A percentile compares a stretch with the other conserved stretches of the same genome.
Conservation (phyloP, 805 yeast species). For the Ogataea minuta region DNA sequence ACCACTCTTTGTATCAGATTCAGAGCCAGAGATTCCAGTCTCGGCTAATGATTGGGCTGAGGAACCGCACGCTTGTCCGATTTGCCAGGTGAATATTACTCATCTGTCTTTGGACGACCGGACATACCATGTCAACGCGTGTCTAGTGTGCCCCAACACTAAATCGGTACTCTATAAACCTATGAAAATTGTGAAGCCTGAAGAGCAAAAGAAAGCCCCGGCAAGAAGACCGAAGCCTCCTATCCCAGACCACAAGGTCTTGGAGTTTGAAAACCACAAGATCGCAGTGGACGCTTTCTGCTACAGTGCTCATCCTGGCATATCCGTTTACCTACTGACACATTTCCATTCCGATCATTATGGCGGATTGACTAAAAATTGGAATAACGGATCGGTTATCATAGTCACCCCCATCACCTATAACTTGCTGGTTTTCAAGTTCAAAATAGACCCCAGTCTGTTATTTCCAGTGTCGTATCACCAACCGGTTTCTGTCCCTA, state of each 20-base stretch:
- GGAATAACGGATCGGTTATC: slow-evolving; percentile 65
- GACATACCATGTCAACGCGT: slow-evolving; percentile 54
- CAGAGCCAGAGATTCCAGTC: slow-evolving; percentile 7
- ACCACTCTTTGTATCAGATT: slow-evolving; percentile 6
- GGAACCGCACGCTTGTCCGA: slow-evolving; percentile 44
- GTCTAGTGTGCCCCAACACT: slow-evolving; percentile 36
- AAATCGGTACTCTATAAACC: slow-evolving; percentile 23
- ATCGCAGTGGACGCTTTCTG: slow-evolving; percentile 69
- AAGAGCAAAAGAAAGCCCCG: slow-evolving; percentile 6
- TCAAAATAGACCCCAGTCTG: slow-evolving; percentile 49
- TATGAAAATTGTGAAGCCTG: slow-evolving; percentile 17
- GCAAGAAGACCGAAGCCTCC: slow-evolving; percentile 31
- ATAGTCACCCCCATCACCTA: slow-evolving; percentile 74
- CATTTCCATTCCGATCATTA: slow-evolving; percentile 97
- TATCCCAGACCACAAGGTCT: slow-evolving; percentile 54
- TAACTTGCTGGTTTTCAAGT: slow-evolving; percentile 49
- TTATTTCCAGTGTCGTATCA: slow-evolving; percentile 41
- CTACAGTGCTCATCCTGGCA: slow-evolving; percentile 43
- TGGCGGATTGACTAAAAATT: slow-evolving; percentile 74
- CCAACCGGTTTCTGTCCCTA: slow-evolving; percentile 37
- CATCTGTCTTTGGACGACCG: slow-evolving; percentile 41
- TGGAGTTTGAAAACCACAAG: slow-evolving; percentile 39
- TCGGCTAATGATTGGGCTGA: slow-evolving; percentile 1
- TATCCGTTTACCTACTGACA: slow-evolving; percentile 57
- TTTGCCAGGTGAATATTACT: slow-evolving; percentile 45